Evolutionary conservation across 179 eudicot species (phyloP).

Genomic region (Actinidia chinensis): DNA sequence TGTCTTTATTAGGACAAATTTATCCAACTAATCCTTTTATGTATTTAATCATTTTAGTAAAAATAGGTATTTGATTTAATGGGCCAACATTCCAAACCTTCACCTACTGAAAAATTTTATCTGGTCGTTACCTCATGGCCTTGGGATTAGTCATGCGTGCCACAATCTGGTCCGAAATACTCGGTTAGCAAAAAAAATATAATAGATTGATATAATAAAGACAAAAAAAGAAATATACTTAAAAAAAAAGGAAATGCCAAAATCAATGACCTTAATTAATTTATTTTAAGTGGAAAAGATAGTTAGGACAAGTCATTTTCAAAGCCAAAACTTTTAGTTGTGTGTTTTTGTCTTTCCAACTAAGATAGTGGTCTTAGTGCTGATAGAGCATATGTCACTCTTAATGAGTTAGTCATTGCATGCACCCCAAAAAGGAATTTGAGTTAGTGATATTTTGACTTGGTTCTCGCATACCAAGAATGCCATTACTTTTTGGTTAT

Average conservation of each 20-base stretch:
- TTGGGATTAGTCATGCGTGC: too few relatives aligned
- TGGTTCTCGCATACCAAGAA: not conserved
- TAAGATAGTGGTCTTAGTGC: constrained; percentile 2
- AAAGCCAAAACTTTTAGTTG: not conserved
- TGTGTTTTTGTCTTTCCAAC: not conserved
- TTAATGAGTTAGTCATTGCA: not conserved
- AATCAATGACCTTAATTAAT: not conserved
- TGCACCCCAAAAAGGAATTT: not conserved
- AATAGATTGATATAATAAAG: too few relatives aligned
- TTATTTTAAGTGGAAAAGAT: constrained; percentile 1
- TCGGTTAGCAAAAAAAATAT: too few relatives aligned
- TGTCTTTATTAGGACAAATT: too few relatives aligned
- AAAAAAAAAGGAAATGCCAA: not conserved
- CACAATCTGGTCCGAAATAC: too few relatives aligned
- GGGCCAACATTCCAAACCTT: too few relatives aligned
- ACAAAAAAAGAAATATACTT: too few relatives aligned
- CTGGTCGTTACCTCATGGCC: too few relatives aligned
- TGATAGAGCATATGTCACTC: not conserved
- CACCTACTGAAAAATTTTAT: too few relatives aligned
- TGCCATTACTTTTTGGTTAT: not conserved
- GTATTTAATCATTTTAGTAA: too few relatives aligned
- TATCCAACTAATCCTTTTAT: too few relatives aligned
- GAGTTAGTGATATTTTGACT: not conserved
- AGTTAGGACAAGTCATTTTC: constrained; percentile 13
- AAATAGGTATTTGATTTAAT: too few relatives aligned